Evolutionary conservation across 495 filamentous ascomycete genomes (phyloP), one percentile per base, ranked within the genome.

Genomic region (Sordaria brevicollis): DNA sequence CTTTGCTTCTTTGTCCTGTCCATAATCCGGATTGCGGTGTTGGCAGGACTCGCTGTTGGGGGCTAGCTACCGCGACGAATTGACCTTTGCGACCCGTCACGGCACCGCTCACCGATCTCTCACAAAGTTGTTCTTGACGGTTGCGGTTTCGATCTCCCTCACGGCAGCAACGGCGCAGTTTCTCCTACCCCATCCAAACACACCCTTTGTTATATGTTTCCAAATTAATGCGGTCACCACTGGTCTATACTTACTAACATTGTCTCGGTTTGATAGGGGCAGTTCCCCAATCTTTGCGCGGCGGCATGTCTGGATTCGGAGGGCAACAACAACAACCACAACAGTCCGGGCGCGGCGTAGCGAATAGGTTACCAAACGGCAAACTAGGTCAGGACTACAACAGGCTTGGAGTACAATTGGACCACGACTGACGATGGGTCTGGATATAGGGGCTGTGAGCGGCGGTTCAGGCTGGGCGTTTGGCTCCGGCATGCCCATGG

Each of bases 391-490:
- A 80, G 85, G 71, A 70, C 5, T 65, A 54, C 19, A 37, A 70
- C 29, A 21, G 35, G 25, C 15, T 25, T 35, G 11, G 15, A 21
- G 13, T 69, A 15, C 2, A n/a, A 15, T 6, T n/a, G 67, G n/a
- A 29, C 69, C 65, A 67, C n/a, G 65, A 73, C 75, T 79, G 76
- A 72, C 73, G 73, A 65, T 73, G 83, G 72, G 79, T 76, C 65
- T 39, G 70, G 72, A 66, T 67, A 33, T 67, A 73, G 68, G 70
- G 70, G 74, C 79, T 83, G 84, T 79, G 85, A 90, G 87, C 72
- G 91, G 87, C 78, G 88, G 84, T 77, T 82, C 87, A 69, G 89
- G 86, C 74, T 93, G 92, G 92, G 89, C 88, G 31, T 93, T 92
- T 81, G 89, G 89, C 68, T 76, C 76, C 68, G 83, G 78, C 74